Conservation (phyloP, 1,139 yeast genomes). For the Kurtzmaniella natalensis region DNA sequence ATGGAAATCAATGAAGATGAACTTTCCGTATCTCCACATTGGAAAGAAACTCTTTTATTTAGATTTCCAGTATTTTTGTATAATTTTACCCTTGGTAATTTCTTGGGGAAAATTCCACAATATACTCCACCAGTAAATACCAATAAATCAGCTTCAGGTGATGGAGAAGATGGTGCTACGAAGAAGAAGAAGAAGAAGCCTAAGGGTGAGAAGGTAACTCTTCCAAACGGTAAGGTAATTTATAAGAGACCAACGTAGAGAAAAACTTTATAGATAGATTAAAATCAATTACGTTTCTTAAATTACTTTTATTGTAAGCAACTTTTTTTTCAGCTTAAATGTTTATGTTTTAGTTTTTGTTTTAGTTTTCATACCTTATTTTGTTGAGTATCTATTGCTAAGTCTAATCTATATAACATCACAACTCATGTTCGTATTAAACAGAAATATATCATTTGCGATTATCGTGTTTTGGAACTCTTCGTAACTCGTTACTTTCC, state of each 20-base stretch:
- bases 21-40: slow-evolving; percentile 34
- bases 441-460: too few relatives aligned
- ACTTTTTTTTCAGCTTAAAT: too few relatives aligned
- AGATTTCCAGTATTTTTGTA: slow-evolving; percentile 42
- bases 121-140: slow-evolving; percentile 14
- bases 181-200: slow-evolving; percentile 29
- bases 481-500: slow-evolving; percentile 24
- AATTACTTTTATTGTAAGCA: too few relatives aligned
- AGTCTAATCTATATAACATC: too few relatives aligned
- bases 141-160: slow-evolving; percentile 8
- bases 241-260: slow-evolving; percentile 36
- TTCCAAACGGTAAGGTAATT: slow-evolving; percentile 60
- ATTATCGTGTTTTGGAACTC: slow-evolving; percentile 41
- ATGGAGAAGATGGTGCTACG: slow-evolving; percentile 13
- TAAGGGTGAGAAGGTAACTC: slow-evolving; percentile 43
- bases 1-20: slow-evolving; percentile 33
- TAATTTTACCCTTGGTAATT: slow-evolving; percentile 42
- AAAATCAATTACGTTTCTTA: too few relatives aligned
- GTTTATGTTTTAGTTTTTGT: too few relatives aligned
- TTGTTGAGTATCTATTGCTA: neutral
- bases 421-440: too few relatives aligned
- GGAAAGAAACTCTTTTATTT: slow-evolving; percentile 54
- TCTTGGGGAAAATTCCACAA: slow-evolving; percentile 24
- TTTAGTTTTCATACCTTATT: too few relatives aligned
- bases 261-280: too few relatives aligned